Evolutionary conservation across 495 filamentous ascomycete genomes (phyloP).

Genomic region (Lophiotrema nucula): DNA sequence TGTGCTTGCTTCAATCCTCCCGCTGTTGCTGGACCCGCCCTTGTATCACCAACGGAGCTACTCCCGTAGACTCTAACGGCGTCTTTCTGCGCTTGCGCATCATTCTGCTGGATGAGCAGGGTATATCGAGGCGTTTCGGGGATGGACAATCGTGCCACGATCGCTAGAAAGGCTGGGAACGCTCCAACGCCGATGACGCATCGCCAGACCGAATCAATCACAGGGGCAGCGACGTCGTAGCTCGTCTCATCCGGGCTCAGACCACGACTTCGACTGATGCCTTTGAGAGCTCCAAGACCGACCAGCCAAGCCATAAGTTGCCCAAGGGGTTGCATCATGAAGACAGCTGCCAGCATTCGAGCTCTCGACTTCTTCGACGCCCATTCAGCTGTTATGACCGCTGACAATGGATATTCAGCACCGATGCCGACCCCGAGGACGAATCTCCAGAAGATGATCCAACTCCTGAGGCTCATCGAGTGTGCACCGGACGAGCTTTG

Average conservation of each 20-base stretch:
- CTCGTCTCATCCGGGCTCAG: background rate
- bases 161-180: slow-evolving; percentile 59
- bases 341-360: slow-evolving; percentile 65
- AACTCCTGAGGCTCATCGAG: slow-evolving; percentile 20
- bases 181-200: slow-evolving; percentile 60
- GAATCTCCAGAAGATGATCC: slow-evolving; percentile 32
- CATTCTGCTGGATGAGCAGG: slow-evolving; percentile 46
- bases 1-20: background rate
- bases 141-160: slow-evolving; percentile 59
- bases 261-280: background rate
- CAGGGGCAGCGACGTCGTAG: slow-evolving; percentile 10
- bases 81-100: slow-evolving; percentile 32
- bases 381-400: slow-evolving; percentile 65
- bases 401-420: slow-evolving; percentile 55
- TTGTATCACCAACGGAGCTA: background rate
- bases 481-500: background rate
- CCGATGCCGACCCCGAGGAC: slow-evolving; percentile 50
- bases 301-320: slow-evolving; percentile 55
- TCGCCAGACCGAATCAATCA: slow-evolving; percentile 58
- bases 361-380: slow-evolving; percentile 57
- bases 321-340: slow-evolving; percentile 65
- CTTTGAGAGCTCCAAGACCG: slow-evolving; percentile 23
- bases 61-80: slow-evolving; percentile 33
- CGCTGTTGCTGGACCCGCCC: background rate
- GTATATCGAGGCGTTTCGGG: slow-evolving; percentile 61